These are phyloP conservation scores for Penicillium sp. DNA, from an alignment of 2,329 filamentous ascomycete genomes.

Conservation along the genomic window DNA sequence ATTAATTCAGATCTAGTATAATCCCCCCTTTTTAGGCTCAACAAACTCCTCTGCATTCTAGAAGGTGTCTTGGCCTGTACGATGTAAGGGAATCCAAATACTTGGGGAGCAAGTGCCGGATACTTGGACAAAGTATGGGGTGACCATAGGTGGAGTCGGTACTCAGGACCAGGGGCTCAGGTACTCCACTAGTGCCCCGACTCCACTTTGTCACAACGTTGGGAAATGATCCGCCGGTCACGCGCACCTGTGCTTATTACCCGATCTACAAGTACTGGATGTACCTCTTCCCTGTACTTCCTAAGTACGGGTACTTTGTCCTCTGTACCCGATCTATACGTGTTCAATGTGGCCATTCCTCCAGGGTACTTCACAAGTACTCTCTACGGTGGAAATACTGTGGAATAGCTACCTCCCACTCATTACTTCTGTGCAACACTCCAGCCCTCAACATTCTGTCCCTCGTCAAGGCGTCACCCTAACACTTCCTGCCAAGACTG, in stretches of 20 bases:
- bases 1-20: no score
- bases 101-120: background rate
- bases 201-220: background rate
- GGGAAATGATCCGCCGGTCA: conserved; percentile 24
- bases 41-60: background rate
- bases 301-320: no score
- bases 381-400: no score
- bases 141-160: conserved; percentile 6
- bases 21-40: background rate
- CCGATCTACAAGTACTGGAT: no score
- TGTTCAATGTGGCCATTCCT: background rate
- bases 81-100: conserved; percentile 4
- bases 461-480: no score
- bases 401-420: no score
- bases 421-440: no score
- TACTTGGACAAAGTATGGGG: conserved; percentile 5
- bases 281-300: no score
- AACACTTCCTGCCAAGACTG: conserved; percentile 13
- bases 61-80: conserved; percentile 1
- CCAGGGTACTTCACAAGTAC: background rate
- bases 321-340: no score
- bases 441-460: no score
- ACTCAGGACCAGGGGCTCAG: background rate
- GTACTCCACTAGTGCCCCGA: background rate
- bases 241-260: conserved; percentile 9